phyloP scores from a whole-genome alignment of 1,139 yeast genomes.

The Groenewaldozyma auringiensis region DNA sequence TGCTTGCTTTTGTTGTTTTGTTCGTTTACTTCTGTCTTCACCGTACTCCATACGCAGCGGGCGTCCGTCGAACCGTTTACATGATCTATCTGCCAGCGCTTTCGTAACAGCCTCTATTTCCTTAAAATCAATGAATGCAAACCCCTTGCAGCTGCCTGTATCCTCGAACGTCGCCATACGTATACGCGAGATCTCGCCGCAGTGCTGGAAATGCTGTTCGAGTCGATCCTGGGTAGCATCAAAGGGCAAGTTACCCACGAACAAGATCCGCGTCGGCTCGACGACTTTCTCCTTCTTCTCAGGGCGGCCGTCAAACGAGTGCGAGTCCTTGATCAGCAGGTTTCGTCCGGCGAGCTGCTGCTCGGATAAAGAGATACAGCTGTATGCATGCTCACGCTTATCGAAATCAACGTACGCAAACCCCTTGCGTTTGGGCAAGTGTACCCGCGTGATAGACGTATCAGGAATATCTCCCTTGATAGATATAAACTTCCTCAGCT shows the following conservation, averaged over 20 bases:
- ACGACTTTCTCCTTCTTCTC: constrained; percentile 31
- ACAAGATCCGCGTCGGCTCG: constrained; percentile 79
- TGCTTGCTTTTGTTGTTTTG: constrained; percentile 36
- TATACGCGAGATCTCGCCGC: constrained; percentile 72
- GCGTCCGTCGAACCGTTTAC: constrained; percentile 63
- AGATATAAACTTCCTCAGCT: constrained; percentile 52
- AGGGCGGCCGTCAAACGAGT: constrained; percentile 77
- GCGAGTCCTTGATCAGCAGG: constrained; percentile 71
- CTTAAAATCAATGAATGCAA: constrained; percentile 83
- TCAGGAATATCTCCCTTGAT: constrained; percentile 31
- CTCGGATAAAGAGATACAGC: constrained; percentile 66
- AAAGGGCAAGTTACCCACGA: constrained; percentile 88
- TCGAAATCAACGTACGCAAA: constrained; percentile 86
- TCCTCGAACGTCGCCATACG: constrained; percentile 98
- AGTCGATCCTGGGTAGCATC: constrained; percentile 82
- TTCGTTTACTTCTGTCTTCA: constrained; percentile 84
- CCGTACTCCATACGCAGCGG: constrained; percentile 85
- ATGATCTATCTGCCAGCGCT: constrained; percentile 68
- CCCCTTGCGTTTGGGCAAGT: constrained; percentile 56
- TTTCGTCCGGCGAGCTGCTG: constrained; percentile 72
- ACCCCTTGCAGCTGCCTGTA: constrained; percentile 92
- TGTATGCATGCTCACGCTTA: constrained; percentile 52
- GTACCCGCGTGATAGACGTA: constrained; percentile 36
- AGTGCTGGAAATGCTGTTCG: constrained; percentile 64
- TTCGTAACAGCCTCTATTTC: constrained; percentile 73